Conservation (phyloP, 2,329 filamentous ascomycete genomes). For the Cladophialophora exuberans region DNA sequence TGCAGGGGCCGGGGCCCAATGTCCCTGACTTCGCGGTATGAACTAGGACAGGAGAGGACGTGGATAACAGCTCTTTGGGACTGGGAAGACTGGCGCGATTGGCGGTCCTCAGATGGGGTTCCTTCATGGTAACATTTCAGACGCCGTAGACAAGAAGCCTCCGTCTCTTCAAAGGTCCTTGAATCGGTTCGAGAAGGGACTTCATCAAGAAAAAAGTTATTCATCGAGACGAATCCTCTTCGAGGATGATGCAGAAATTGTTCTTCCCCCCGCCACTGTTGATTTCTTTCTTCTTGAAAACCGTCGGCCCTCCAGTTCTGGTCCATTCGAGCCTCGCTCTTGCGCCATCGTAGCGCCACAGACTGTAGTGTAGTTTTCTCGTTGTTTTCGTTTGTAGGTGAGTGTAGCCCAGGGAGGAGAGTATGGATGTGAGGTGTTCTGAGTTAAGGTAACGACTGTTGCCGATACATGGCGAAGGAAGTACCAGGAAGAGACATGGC, state of each 20-base stretch:
- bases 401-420: conserved; percentile 75
- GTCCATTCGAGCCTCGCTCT: conserved; percentile 21
- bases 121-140: too few relatives aligned
- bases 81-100: too few relatives aligned
- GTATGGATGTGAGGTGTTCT: conserved; percentile 68
- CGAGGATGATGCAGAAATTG: conserved; percentile 84
- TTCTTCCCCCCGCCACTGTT: conserved; percentile 77
- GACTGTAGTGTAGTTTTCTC: conserved; percentile 81
- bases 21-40: too few relatives aligned
- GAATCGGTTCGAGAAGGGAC: neutral
- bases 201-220: neutral
- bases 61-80: too few relatives aligned
- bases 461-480: conserved; percentile 82
- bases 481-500: conserved; percentile 81
- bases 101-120: too few relatives aligned
- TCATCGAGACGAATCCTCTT: neutral
- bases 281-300: conserved; percentile 74
- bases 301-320: conserved; percentile 31
- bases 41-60: too few relatives aligned
- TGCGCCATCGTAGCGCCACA: conserved; percentile 66
- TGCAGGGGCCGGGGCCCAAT: too few relatives aligned
- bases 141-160: conserved; percentile 5
- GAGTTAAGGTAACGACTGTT: conserved; percentile 92
- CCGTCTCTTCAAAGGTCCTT: neutral
- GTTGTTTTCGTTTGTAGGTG: conserved; percentile 71